Conservation (phyloP, 345 rosid genomes). For the Hirschfeldia incana region DNA sequence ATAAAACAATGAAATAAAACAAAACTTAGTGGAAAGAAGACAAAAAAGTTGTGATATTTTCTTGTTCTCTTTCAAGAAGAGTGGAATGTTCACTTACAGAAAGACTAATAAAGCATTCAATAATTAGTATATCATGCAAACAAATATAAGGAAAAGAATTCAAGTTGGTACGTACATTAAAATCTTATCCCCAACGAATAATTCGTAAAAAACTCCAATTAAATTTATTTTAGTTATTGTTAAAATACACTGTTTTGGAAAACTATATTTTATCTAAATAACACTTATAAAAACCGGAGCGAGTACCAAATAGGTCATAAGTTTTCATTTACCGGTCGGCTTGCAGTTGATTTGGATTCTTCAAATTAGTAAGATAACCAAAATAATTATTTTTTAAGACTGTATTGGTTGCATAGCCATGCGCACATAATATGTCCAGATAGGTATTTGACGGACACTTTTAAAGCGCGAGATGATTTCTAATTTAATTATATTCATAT, state of each 20-base stretch:
- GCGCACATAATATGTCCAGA: no score
- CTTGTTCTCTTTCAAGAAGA: constrained; percentile 30
- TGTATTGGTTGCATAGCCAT: no score
- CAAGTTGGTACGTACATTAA: constrained; percentile 19
- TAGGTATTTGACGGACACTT: no score
- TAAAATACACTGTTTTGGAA: neutral
- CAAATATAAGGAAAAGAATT: neutral
- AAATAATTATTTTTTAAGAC: no score
- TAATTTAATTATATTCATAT: no score
- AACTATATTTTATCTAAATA: neutral
- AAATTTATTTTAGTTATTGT: neutral
- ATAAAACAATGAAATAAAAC: neutral
- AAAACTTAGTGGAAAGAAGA: constrained; percentile 8
- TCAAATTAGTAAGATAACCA: no score
- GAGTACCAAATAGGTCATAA: no score
- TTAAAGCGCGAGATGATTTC: no score
- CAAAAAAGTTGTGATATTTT: constrained; percentile 29
- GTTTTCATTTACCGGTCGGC: no score
- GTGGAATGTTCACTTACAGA: constrained; percentile 33
- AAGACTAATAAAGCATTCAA: constrained; percentile 31
- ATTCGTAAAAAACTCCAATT: neutral
- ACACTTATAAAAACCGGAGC: no score
- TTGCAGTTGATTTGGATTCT: no score
- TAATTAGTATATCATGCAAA: constrained; percentile 34
- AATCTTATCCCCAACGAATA: constrained; percentile 10